Conservation (phyloP, 164 flowering plant genomes). For the Vitis amurensis region DNA sequence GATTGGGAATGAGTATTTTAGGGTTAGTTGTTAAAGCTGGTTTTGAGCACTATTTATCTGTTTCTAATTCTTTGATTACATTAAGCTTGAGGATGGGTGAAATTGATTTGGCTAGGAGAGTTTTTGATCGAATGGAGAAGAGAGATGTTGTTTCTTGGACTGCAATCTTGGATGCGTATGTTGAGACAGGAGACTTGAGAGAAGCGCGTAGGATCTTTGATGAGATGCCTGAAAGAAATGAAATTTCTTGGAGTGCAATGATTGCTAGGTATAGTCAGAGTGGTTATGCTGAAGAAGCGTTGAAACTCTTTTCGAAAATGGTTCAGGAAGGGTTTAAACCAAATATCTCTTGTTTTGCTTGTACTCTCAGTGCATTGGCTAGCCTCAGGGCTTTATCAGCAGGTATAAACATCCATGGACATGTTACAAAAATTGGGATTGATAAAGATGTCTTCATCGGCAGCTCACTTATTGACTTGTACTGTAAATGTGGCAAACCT, state of each 20-base stretch:
- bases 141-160: slow-evolving; percentile 53
- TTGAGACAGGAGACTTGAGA: slow-evolving; percentile 30
- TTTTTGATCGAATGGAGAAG: slow-evolving; percentile 47
- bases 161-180: slow-evolving; percentile 40
- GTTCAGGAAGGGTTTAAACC: slow-evolving; percentile 26
- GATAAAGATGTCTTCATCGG: slow-evolving; percentile 39
- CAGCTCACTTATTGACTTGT: slow-evolving; percentile 59
- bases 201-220: slow-evolving; percentile 44
- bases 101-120: slow-evolving; percentile 38
- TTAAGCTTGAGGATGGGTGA: slow-evolving; percentile 48
- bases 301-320: slow-evolving; percentile 37
- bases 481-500: slow-evolving; percentile 50
- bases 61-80: slow-evolving; percentile 54
- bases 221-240: slow-evolving; percentile 51
- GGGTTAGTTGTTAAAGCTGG: slow-evolving; percentile 53
- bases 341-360: slow-evolving; percentile 32
- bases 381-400: slow-evolving; percentile 20
- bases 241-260: slow-evolving; percentile 54
- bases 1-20: slow-evolving; percentile 41
- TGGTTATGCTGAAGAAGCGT: slow-evolving; percentile 37
- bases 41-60: slow-evolving; percentile 37
- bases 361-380: slow-evolving; percentile 34
- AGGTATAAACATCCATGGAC: slow-evolving; percentile 39
- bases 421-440: slow-evolving; percentile 40
- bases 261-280: slow-evolving; percentile 48